phyloP scores from a whole-genome alignment of 768 basidiomycete species.

The Tulasnella sp. region DNA sequence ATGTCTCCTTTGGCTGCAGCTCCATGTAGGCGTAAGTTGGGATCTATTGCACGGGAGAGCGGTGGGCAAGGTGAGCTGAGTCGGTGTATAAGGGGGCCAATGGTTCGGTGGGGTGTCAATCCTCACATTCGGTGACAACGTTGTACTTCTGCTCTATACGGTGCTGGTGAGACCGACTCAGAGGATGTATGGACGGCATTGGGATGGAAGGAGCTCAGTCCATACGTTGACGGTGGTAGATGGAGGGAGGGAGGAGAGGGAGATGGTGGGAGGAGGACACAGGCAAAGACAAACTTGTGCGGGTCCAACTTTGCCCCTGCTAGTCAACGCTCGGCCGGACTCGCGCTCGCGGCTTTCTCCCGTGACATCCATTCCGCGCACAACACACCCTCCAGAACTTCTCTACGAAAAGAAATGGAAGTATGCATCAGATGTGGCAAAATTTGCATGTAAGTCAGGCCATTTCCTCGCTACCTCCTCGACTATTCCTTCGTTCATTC shows the following conservation, averaged over 20 bases:
- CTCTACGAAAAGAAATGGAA: background rate
- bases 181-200: conserved; percentile 13
- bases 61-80: background rate
- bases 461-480: background rate
- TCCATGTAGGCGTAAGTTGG: conserved; percentile 39
- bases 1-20: conserved; percentile 59
- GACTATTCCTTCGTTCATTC: too few species aligned
- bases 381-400: background rate
- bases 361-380: background rate
- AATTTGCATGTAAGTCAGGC: background rate
- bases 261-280: too few species aligned
- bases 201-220: background rate
- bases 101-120: background rate
- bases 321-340: background rate
- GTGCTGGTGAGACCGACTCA: conserved; percentile 22
- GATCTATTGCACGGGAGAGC: conserved; percentile 34
- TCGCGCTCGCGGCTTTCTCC: background rate
- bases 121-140: conserved; percentile 42
- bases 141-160: conserved; percentile 39
- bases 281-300: background rate
- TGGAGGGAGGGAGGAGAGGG: background rate
- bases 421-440: background rate
- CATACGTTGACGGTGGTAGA: background rate
- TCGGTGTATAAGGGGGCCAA: background rate
- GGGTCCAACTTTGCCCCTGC: background rate